These are phyloP conservation scores for Xylariaceae sp. DNA, from an alignment of 2,329 filamentous ascomycete species.

Conservation along the genomic window DNA sequence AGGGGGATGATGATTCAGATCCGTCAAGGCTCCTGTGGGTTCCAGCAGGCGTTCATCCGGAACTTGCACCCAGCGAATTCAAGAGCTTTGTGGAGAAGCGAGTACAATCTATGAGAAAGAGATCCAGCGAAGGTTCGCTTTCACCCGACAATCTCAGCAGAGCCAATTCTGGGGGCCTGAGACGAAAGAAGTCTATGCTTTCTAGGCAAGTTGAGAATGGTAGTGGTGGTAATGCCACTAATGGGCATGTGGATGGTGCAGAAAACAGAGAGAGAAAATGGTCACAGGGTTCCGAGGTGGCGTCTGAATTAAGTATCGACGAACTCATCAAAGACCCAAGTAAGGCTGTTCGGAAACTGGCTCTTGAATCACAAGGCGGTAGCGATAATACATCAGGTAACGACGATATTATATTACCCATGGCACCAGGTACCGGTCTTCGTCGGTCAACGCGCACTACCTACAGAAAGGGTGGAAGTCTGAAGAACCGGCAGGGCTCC, in stretches of 20 bases:
- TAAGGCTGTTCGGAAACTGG: conserved; percentile 63
- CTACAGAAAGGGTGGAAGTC: conserved; percentile 78
- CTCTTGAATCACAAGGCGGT: conserved; percentile 46
- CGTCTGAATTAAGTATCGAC: conserved; percentile 66
- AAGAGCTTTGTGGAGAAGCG: conserved; percentile 93
- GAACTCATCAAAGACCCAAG: conserved; percentile 76
- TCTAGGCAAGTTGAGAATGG: conserved; percentile 83
- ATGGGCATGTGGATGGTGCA: conserved; percentile 75
- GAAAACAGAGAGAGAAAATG: conserved; percentile 71
- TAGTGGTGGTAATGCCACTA: conserved; percentile 44
- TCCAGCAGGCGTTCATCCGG: conserved; percentile 86
- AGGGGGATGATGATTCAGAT: conserved; percentile 73
- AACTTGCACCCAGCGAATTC: conserved; percentile 92
- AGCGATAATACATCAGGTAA: conserved; percentile 37
- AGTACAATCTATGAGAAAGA: conserved; percentile 80
- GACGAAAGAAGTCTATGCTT: conserved; percentile 91
- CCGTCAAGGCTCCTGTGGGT: conserved; percentile 91
- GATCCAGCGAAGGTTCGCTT: conserved; percentile 67
- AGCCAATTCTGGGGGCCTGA: conserved; percentile 58
- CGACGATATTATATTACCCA: conserved; percentile 80
- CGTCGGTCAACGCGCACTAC: conserved; percentile 88
- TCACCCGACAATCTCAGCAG: conserved; percentile 50
- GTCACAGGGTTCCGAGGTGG: conserved; percentile 50
- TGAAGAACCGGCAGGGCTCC: conserved; percentile 80
- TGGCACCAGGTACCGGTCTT: conserved; percentile 70